Percentiles rank a stretch among this genome's conserved stretches.
Evolutionary conservation across 768 basidiomycete species (phyloP).

Genomic region (Cystofilobasidium ferigula): DNA sequence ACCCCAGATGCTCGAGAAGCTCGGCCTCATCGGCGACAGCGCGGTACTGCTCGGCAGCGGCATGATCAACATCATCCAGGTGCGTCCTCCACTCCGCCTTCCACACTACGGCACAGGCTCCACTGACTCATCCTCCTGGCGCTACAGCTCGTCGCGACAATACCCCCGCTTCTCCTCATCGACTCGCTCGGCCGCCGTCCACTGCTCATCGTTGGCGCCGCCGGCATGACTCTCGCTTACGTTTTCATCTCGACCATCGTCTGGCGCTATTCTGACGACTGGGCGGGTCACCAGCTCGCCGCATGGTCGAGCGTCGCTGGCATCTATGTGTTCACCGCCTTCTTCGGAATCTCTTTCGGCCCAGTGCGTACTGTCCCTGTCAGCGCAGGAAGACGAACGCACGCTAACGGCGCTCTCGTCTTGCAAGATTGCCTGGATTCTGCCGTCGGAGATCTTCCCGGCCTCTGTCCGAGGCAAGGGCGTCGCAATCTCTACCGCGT

Average conservation of each 20-base stretch:
- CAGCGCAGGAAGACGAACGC: too few relatives aligned
- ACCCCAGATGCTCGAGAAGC: conserved; percentile 54
- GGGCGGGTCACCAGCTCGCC: conserved; percentile 49
- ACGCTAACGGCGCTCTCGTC: not conserved
- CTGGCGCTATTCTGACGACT: conserved; percentile 42
- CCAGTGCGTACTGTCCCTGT: conserved; percentile 58
- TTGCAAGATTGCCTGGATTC: conserved; percentile 49
- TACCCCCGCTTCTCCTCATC: conserved; percentile 61
- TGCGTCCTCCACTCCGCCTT: not conserved
- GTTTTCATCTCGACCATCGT: conserved; percentile 56
- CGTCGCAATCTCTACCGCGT: conserved; percentile 13
- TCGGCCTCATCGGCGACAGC: conserved; percentile 54
- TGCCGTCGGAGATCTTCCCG: conserved; percentile 73
- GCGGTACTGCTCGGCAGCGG: conserved; percentile 60
- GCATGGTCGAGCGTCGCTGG: conserved; percentile 63
- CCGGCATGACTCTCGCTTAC: conserved; percentile 56
- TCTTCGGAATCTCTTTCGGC: conserved; percentile 66
- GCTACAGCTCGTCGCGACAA: conserved; percentile 50
- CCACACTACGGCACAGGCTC: not conserved
- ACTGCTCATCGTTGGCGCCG: conserved; percentile 53
- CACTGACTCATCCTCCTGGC: not conserved
- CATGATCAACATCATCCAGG: conserved; percentile 64
- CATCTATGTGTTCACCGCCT: conserved; percentile 40
- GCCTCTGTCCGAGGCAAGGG: conserved; percentile 59
- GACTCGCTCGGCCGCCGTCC: conserved; percentile 61